phyloP scores from a whole-genome alignment of 257 asterid species.

The Paulownia fortunei region DNA sequence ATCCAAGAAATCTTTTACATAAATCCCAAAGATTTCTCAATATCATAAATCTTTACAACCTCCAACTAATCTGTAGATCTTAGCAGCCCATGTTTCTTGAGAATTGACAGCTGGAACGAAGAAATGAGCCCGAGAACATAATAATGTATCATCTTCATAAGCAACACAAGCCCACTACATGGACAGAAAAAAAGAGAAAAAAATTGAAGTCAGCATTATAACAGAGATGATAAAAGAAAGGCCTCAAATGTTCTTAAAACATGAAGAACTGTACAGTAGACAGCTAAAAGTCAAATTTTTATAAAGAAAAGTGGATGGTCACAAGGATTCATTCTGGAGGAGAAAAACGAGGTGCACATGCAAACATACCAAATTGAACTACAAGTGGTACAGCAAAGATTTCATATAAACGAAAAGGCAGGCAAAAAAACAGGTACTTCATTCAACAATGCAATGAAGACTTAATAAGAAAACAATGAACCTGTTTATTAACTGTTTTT shows the following conservation, averaged over 20 bases:
- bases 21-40: constrained; percentile 31
- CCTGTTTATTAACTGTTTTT: too few relatives aligned
- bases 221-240: neutral
- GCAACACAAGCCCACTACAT: constrained; percentile 31
- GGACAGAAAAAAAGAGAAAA: constrained; percentile 11
- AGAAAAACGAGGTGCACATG: neutral
- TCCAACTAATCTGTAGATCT: constrained; percentile 35
- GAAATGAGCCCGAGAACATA: constrained; percentile 25
- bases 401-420: neutral
- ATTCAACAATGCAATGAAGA: neutral
- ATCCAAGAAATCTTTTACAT: constrained; percentile 25
- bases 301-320: neutral
- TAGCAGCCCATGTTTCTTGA: constrained; percentile 25
- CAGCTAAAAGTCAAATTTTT: neutral
- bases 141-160: constrained; percentile 32
- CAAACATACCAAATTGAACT: too few relatives aligned
- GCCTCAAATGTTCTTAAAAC: constrained; percentile 1
- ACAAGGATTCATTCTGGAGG: neutral
- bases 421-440: too few relatives aligned
- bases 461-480: too few relatives aligned
- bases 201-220: neutral
- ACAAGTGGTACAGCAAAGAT: too few relatives aligned
- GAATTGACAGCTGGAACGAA: constrained; percentile 30
- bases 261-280: neutral
- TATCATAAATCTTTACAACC: constrained; percentile 42